Evolutionary conservation across 169 alveolate genomes (phyloP).

Genomic region (Plasmodium coatneyi): DNA sequence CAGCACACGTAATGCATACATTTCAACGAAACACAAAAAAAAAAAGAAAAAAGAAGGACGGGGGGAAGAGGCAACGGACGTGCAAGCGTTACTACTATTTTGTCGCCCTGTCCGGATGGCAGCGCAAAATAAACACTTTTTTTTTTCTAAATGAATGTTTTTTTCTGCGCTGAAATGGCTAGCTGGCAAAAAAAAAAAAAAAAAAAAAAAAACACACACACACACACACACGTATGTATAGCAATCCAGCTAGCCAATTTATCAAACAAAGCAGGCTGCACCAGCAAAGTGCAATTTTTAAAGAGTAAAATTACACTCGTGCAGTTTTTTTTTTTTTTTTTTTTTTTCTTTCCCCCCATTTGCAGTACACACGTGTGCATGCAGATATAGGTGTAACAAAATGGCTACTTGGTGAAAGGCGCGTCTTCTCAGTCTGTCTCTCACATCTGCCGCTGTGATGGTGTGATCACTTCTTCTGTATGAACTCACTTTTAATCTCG

Average conservation of each 20-base stretch:
- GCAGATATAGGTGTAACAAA: background rate
- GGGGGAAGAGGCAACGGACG: background rate
- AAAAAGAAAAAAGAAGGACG: background rate
- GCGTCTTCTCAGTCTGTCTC: background rate
- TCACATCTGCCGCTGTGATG: constrained; percentile 21
- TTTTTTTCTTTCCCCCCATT: background rate
- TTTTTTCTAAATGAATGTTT: constrained; percentile 1
- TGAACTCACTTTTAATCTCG: constrained; percentile 76
- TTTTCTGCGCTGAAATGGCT: constrained; percentile 6
- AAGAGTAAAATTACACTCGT: background rate
- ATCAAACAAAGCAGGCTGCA: background rate
- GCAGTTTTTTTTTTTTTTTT: background rate
- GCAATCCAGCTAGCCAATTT: background rate
- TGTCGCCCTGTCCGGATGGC: background rate
- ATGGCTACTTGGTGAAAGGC: background rate
- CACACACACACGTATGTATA: background rate
- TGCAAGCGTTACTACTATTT: background rate
- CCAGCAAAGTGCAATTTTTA: background rate
- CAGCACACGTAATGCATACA: background rate
- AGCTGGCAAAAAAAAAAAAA: constrained; percentile 2
- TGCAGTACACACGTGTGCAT: background rate
- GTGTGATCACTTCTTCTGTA: constrained; percentile 3
- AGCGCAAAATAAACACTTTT: background rate
- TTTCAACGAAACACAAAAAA: background rate
- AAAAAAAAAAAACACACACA: constrained; percentile 8